Conservation (phyloP, 768 basidiomycete species). For the Russula dissimulans region DNA sequence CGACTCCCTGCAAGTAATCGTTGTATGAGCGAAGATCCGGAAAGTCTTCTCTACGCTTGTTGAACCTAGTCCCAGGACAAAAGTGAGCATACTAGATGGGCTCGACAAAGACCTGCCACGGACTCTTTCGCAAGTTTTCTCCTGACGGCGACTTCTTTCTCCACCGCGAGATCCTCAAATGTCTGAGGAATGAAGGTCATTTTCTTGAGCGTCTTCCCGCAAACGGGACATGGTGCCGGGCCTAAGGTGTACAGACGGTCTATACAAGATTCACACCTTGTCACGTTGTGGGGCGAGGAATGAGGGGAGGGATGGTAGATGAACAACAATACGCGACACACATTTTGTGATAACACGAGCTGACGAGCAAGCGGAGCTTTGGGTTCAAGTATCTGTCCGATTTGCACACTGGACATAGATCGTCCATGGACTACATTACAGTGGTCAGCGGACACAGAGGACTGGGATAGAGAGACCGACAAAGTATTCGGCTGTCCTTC, state of each 20-base stretch:
- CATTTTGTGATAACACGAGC: slow-evolving; percentile 99
- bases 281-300: neutral
- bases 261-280: slow-evolving; percentile 97
- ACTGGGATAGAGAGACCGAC: slow-evolving; percentile 36
- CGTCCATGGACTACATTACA: slow-evolving; percentile 62
- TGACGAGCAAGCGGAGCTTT: slow-evolving; percentile 86
- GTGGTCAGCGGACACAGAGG: neutral
- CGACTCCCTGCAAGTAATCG: slow-evolving; percentile 92
- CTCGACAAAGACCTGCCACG: slow-evolving; percentile 21
- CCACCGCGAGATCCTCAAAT: slow-evolving; percentile 85
- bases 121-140: slow-evolving; percentile 86
- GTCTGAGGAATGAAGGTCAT: slow-evolving; percentile 93
- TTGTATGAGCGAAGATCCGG: slow-evolving; percentile 71
- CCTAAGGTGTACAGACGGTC: slow-evolving; percentile 93
- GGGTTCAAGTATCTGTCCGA: slow-evolving; percentile 94
- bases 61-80: slow-evolving; percentile 52
- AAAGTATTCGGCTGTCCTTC: slow-evolving; percentile 71
- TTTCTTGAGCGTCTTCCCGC: slow-evolving; percentile 78
- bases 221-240: slow-evolving; percentile 93
- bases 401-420: slow-evolving; percentile 95
- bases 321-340: slow-evolving; percentile 26
- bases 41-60: slow-evolving; percentile 90
- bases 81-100: neutral
- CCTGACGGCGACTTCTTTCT: slow-evolving; percentile 89
- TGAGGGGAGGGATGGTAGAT: neutral